Conservation (phyloP, 2,329 filamentous ascomycete genomes). For the Talaromyces verruculosus region DNA sequence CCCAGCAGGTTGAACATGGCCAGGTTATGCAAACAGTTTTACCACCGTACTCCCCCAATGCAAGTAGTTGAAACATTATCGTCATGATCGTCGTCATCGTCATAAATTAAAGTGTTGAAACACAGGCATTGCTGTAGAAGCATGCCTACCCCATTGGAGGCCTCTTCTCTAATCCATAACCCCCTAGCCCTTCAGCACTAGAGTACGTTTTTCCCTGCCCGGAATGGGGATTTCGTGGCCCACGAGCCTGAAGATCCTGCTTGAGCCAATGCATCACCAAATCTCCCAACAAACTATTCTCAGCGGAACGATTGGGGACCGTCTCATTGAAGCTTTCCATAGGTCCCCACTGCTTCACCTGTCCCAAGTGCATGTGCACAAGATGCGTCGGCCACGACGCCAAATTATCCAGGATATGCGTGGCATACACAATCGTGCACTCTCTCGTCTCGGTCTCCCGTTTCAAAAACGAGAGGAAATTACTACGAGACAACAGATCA, state of each 20-base stretch:
- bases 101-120: slow-evolving; percentile 1
- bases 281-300: slow-evolving; percentile 83
- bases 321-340: slow-evolving; percentile 67
- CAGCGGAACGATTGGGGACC: slow-evolving; percentile 54
- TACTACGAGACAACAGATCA: slow-evolving; percentile 78
- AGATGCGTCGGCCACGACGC: slow-evolving; percentile 93
- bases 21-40: slow-evolving; percentile 21
- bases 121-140: neutral
- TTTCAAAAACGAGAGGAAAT: slow-evolving; percentile 84
- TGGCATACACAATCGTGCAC: slow-evolving; percentile 95
- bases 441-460: slow-evolving; percentile 76
- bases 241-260: slow-evolving; percentile 74
- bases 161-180: slow-evolving; percentile 60
- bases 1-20: slow-evolving; percentile 22
- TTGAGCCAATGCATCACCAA: slow-evolving; percentile 85
- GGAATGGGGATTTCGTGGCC: slow-evolving; percentile 60
- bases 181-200: slow-evolving; percentile 59
- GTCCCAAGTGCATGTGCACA: slow-evolving; percentile 90
- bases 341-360: slow-evolving; percentile 80
- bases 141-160: neutral
- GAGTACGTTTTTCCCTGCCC: slow-evolving; percentile 54
- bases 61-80: slow-evolving; percentile 23
- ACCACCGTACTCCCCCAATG: slow-evolving; percentile 21
- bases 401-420: slow-evolving; percentile 93
- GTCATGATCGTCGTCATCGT: neutral